Base-by-base conservation (phyloP, 345 rosid species). In the Salix viminalis region DNA sequence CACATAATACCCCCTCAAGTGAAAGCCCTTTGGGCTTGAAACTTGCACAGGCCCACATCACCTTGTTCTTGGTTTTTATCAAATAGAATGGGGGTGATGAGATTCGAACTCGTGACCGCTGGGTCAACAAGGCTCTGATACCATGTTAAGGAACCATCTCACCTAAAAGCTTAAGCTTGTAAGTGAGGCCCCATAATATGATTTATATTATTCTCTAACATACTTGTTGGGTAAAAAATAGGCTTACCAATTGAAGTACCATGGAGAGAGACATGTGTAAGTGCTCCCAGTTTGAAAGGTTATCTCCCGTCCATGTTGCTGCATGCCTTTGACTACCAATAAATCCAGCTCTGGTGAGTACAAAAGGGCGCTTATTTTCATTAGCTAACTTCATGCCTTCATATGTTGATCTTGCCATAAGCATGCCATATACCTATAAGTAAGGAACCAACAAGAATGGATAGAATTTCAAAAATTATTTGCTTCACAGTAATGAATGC, bases 291-390 rank as follows among this genome's bases (percentile, higher is more conserved):
- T 77, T 92, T 79, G 98, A 94, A 75, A 91, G 89, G 80, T 94
- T 94, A 87, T 94, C 98, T 79, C 97, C 95, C 0, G 97, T 91
- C 98, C 98, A 92, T 39, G 95, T 92, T 42, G 98, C 97, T 68
- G 95, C 97, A 86, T 89, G 89, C 79, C 90, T 90, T 79, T 94
- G 97, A 76, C 95, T 91, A 75, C 97, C 97, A 64, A 88, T 77
- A 72, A 91, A 94, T 83, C 98, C 97, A 84, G 98, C 98, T 72
- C 97, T 88, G n/a, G 98, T 91, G 74, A 94, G 91, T 67, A 94
- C 98, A 82, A 94, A 94, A 39, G 98, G 97, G 48, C 95, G 91
- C 84, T 88, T 92, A 72, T 84, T 86, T 84, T 84, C 72, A 69
- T 91, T 79, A 76, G 94, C 92, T 82, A 88, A 86, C 84, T 85